phyloP scores from a whole-genome alignment of 352 stramenopile species.

The Pythium grandisporangium region DNA sequence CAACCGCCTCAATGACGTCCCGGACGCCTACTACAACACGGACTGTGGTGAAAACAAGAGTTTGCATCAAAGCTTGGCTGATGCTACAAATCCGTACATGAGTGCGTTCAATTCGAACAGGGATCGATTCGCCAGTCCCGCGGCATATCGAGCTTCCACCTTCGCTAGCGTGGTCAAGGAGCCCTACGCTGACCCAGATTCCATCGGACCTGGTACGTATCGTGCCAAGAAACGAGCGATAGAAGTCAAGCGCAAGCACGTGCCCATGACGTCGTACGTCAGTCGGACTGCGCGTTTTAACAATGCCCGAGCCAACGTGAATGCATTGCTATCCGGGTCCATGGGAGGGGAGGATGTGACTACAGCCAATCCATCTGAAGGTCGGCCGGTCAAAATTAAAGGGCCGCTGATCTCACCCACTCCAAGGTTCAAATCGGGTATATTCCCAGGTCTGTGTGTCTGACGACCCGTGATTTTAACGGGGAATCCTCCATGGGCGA shows the following conservation, averaged over 20 bases:
- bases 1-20: constrained; percentile 34
- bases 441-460: constrained; percentile 40
- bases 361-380: constrained; percentile 1
- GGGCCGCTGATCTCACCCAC: constrained; percentile 48
- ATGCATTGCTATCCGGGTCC: constrained; percentile 19
- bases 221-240: constrained; percentile 44
- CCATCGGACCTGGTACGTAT: constrained; percentile 53
- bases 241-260: constrained; percentile 49
- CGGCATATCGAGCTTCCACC: constrained; percentile 50
- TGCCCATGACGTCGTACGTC: constrained; percentile 40
- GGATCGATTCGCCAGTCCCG: constrained; percentile 56
- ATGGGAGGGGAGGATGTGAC: constrained; percentile 1
- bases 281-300: constrained; percentile 50
- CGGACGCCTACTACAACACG: constrained; percentile 53
- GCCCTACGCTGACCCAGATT: constrained; percentile 46
- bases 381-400: constrained; percentile 24
- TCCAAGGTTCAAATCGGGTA: constrained; percentile 53
- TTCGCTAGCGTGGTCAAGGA: constrained; percentile 71
- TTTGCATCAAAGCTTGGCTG: constrained; percentile 33
- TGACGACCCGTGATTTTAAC: no score
- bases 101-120: constrained; percentile 51
- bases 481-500: no score
- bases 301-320: constrained; percentile 41
- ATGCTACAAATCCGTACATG: constrained; percentile 35
- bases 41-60: constrained; percentile 56